Conservation (phyloP, 805 yeast species). For the Peterozyma toletana region DNA sequence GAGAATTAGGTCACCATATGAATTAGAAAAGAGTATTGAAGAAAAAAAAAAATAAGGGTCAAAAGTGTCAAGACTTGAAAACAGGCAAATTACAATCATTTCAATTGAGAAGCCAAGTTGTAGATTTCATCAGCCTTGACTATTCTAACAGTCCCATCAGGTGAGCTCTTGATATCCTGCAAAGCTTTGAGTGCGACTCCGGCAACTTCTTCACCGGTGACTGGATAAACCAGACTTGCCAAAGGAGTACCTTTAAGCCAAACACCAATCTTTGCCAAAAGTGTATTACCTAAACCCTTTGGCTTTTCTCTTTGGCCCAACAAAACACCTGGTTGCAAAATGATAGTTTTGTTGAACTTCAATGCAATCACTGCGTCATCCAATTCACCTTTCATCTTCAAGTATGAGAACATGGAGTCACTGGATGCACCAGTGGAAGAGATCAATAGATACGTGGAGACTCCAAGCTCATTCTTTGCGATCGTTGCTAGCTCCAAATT, state of each 20-base stretch:
- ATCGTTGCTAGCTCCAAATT: slow-evolving; percentile 63
- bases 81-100: too few relatives aligned
- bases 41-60: too few relatives aligned
- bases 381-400: slow-evolving; percentile 65
- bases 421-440: slow-evolving; percentile 60
- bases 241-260: slow-evolving; percentile 25
- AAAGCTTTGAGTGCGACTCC: slow-evolving; percentile 35
- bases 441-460: slow-evolving; percentile 59
- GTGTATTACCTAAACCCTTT: slow-evolving; percentile 29
- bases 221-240: slow-evolving; percentile 31
- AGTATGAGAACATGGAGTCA: slow-evolving; percentile 51
- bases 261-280: slow-evolving; percentile 24
- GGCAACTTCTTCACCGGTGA: slow-evolving; percentile 63
- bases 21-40: too few relatives aligned
- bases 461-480: slow-evolving; percentile 60
- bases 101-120: neutral
- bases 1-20: too few relatives aligned
- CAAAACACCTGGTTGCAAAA: slow-evolving; percentile 71
- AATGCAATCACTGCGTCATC: slow-evolving; percentile 61
- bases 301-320: slow-evolving; percentile 51
- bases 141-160: slow-evolving; percentile 6
- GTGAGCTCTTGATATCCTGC: neutral
- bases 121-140: slow-evolving; percentile 1
- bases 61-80: too few relatives aligned
- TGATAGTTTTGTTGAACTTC: slow-evolving; percentile 63